A percentile compares a stretch with the other conserved stretches of the same genome.
These are phyloP conservation scores for Starmera amethionina DNA, from an alignment of 805 yeast species.

Conservation along the genomic window DNA sequence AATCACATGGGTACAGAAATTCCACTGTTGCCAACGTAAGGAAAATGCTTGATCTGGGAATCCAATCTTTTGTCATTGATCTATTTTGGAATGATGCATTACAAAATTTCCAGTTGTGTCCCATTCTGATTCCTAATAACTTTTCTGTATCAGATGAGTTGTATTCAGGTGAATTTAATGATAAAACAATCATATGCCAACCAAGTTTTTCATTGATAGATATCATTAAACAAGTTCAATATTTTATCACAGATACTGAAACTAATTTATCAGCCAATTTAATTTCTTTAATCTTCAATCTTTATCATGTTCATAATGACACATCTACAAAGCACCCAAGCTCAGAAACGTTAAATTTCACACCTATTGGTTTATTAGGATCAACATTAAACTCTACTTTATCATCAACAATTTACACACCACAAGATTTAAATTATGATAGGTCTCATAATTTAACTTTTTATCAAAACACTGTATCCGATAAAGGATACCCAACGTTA, in stretches of 20 bases:
- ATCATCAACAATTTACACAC: constrained; percentile 19
- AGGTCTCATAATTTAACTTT: constrained; percentile 10
- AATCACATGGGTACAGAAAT: constrained; percentile 21
- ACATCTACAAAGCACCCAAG: too few species aligned
- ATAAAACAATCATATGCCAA: constrained; percentile 11
- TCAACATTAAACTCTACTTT: constrained; percentile 11
- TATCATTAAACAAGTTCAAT: constrained; percentile 20
- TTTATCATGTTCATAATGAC: constrained; percentile 17
- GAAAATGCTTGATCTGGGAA: constrained; percentile 32
- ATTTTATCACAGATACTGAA: constrained; percentile 31
- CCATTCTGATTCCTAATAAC: constrained; percentile 30
- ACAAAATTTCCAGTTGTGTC: constrained; percentile 47
- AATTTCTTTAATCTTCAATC: constrained; percentile 29
- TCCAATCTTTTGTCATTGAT: constrained; percentile 39
- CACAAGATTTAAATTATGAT: constrained; percentile 16
- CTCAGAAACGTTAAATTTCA: too few species aligned
- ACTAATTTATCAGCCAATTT: constrained; percentile 36
- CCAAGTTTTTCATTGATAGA: constrained; percentile 16
- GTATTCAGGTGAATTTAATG: constrained; percentile 7
- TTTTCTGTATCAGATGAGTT: constrained; percentile 1
- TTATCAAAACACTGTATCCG: constrained; percentile 6
- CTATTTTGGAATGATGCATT: constrained; percentile 43
- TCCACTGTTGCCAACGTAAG: constrained; percentile 20
- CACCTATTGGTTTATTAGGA: constrained; percentile 3
- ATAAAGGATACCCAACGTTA: constrained; percentile 25